These are phyloP conservation scores for Trametes sanguinea DNA, from an alignment of 768 basidiomycete species.

Conservation along the genomic window DNA sequence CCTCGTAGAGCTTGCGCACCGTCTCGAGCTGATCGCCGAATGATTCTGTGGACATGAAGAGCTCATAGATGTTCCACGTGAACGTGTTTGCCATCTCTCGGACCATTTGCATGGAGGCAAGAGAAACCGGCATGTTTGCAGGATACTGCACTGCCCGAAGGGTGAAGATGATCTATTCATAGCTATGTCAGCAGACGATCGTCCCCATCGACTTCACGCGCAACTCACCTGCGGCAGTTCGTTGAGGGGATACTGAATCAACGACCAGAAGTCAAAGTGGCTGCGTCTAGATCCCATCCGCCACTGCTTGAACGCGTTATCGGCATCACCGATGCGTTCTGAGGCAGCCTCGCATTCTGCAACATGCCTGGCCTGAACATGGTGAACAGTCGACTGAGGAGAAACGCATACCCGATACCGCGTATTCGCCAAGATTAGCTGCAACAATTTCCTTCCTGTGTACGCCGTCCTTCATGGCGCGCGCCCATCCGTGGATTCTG, in stretches of 20 bases:
- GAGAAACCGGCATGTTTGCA: slow-evolving; percentile 22
- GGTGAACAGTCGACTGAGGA: neutral
- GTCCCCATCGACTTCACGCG: too few species aligned
- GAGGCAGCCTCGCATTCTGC: slow-evolving; percentile 36
- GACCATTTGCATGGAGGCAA: slow-evolving; percentile 36
- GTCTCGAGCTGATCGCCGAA: slow-evolving; percentile 6
- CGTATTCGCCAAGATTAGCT: slow-evolving; percentile 55
- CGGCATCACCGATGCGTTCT: slow-evolving; percentile 40
- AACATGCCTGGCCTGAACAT: neutral
- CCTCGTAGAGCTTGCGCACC: slow-evolving; percentile 23
- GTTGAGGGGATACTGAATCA: slow-evolving; percentile 51
- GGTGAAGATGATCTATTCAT: slow-evolving; percentile 18
- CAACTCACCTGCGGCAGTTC: slow-evolving; percentile 6
- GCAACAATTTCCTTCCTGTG: slow-evolving; percentile 79
- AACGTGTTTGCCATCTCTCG: slow-evolving; percentile 28
- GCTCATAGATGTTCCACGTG: slow-evolving; percentile 22
- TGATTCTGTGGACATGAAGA: slow-evolving; percentile 2
- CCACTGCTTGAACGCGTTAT: slow-evolving; percentile 37
- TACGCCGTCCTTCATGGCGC: slow-evolving; percentile 47
- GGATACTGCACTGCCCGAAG: slow-evolving; percentile 27
- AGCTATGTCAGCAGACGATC: neutral
- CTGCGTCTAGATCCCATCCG: slow-evolving; percentile 37
- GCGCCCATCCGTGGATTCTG: slow-evolving; percentile 62
- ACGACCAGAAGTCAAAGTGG: slow-evolving; percentile 35
- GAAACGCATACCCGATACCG: slow-evolving; percentile 48